Conservation (phyloP, 805 yeast species). For the Cyberlindnera mycetangii region DNA sequence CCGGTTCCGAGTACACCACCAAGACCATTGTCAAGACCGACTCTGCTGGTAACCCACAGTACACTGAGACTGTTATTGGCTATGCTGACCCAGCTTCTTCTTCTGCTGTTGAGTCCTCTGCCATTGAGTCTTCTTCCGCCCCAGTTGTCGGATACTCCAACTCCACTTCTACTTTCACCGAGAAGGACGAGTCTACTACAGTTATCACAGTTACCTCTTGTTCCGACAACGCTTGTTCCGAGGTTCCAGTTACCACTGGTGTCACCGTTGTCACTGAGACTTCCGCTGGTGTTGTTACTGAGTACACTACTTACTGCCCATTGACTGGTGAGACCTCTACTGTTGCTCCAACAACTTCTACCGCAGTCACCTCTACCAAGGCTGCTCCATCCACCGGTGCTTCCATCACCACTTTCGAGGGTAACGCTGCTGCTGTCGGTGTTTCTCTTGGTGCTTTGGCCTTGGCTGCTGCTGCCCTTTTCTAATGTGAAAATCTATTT, state of each 20-base stretch:
- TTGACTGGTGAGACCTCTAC: neutral
- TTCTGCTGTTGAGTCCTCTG: too few relatives aligned
- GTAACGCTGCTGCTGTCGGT: slow-evolving; percentile 20
- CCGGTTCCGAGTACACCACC: slow-evolving; percentile 2
- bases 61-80: slow-evolving; percentile 2
- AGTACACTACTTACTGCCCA: slow-evolving; percentile 1
- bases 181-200: neutral
- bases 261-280: slow-evolving; percentile 1
- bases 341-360: neutral
- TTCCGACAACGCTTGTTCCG: neutral
- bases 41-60: neutral
- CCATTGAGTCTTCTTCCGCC: neutral
- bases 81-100: neutral
- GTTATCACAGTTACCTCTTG: neutral
- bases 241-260: slow-evolving; percentile 2
- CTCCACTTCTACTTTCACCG: slow-evolving; percentile 1
- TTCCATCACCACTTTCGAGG: slow-evolving; percentile 4
- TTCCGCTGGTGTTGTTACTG: neutral
- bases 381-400: slow-evolving; percentile 2
- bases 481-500: too few relatives aligned
- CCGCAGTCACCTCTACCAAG: slow-evolving; percentile 3
- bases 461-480: slow-evolving; percentile 16
- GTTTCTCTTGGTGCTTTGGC: slow-evolving; percentile 3
- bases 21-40: neutral
- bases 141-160: neutral